phyloP scores from a whole-genome alignment of 805 yeast genomes.

The Ogataea populi-albae region DNA sequence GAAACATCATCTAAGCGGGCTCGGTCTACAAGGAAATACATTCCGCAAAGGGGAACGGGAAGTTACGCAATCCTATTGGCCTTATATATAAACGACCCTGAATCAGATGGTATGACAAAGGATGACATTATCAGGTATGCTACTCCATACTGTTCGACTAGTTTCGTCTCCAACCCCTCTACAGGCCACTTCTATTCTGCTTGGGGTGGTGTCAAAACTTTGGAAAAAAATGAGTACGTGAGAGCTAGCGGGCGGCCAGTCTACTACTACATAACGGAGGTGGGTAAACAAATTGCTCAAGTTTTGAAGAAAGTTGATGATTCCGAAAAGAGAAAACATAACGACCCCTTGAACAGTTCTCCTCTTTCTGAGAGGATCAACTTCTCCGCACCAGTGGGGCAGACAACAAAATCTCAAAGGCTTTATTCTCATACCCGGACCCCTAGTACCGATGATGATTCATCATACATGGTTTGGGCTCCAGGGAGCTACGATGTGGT shows the following conservation, averaged over 20 bases:
- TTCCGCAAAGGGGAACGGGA: conserved; percentile 77
- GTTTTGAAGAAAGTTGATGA: conserved; percentile 48
- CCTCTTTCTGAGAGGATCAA: conserved; percentile 10
- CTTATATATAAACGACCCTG: conserved; percentile 47
- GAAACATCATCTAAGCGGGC: conserved; percentile 4
- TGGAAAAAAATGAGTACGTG: conserved; percentile 60
- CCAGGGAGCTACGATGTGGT: conserved; percentile 55
- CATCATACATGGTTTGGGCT: conserved; percentile 55
- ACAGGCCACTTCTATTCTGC: conserved; percentile 68
- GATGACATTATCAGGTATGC: conserved; percentile 57
- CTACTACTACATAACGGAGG: conserved; percentile 62
- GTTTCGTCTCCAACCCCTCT: conserved; percentile 59
- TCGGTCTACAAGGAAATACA: conserved; percentile 41
- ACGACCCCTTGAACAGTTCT: conserved; percentile 11
- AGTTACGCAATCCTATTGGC: conserved; percentile 78
- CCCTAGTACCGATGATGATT: conserved; percentile 2
- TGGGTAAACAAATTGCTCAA: conserved; percentile 63
- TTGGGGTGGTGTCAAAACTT: conserved; percentile 67
- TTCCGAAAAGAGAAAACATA: conserved; percentile 8
- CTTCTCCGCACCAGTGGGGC: background rate
- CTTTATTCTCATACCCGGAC: background rate
- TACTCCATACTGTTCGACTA: conserved; percentile 50
- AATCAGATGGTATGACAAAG: conserved; percentile 58
- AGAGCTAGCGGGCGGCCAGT: conserved; percentile 55
- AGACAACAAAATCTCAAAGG: background rate